Evolutionary conservation across 2,329 filamentous ascomycete genomes (phyloP).

Genomic region (Fusarium papillatum): DNA sequence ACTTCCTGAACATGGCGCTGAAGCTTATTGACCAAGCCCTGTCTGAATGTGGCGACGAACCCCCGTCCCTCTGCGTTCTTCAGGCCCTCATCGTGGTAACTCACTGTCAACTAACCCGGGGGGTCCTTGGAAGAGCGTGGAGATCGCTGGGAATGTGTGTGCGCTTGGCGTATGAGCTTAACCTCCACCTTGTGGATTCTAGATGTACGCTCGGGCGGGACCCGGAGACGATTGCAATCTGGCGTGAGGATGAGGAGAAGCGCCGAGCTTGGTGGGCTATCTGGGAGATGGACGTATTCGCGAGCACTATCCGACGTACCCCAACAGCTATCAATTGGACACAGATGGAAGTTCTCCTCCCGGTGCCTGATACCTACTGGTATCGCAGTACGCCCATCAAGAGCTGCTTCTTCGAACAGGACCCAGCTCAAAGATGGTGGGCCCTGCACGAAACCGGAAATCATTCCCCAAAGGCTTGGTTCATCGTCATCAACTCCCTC

Average conservation of each 20-base stretch:
- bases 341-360: conserved; percentile 52
- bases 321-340: conserved; percentile 35
- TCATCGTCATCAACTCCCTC: not conserved
- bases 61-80: conserved; percentile 50
- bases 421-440: conserved; percentile 50
- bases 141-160: conserved; percentile 47
- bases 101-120: conserved; percentile 50
- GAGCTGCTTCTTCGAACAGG: conserved; percentile 48
- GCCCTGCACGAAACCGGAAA: conserved; percentile 31
- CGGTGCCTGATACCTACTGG: conserved; percentile 51
- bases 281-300: conserved; percentile 59
- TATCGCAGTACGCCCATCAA: conserved; percentile 39
- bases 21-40: conserved; percentile 46
- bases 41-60: conserved; percentile 46
- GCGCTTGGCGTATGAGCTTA: conserved; percentile 50
- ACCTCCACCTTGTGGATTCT: conserved; percentile 44
- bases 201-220: conserved; percentile 12
- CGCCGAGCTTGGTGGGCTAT: conserved; percentile 55
- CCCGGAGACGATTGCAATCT: conserved; percentile 8
- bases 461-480: not conserved
- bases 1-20: not conserved
- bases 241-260: conserved; percentile 50
- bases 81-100: conserved; percentile 52
- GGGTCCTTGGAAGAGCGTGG: conserved; percentile 53
- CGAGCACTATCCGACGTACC: conserved; percentile 52